Evolutionary conservation across 352 stramenopile genomes (phyloP), one percentile per base, ranked within the genome.

Genomic region (Salisapilia sapeloensis): DNA sequence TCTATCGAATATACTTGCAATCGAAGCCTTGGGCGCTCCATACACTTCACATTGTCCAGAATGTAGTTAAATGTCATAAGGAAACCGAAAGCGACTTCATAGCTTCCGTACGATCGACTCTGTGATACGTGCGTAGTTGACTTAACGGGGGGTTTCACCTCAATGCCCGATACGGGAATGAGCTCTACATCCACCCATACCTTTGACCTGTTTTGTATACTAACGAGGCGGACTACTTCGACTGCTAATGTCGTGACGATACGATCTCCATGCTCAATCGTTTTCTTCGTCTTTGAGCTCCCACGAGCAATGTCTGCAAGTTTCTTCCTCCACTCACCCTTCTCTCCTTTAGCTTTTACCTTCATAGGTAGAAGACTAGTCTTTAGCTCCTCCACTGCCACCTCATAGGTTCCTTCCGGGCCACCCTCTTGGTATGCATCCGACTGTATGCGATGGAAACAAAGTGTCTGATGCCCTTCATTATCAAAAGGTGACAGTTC

Each of bases 401-500:
- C n/a, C 14, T 44, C 46, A 22, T 70, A 72, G 2, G 58, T 77
- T 13, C 60, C 53, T 13, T 80, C 51, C 34, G 55, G 57, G 0
- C 56, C 49, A 0, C 58, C 63, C 29, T 72, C 53, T 1, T 33
- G 29, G 2, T 41, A 7, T 6, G 48, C 16, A 9, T 70, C 55
- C 9, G 42, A n/a, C n/a, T n/a, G n/a, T n/a, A n/a, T n/a, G n/a
- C n/a, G 18, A 9, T 37, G 15, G 10, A 37, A 15, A 6, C 5
- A 28, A 35, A n/a, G 7, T 7, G 9, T 44, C 17, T 70, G 50
- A 6, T 48, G 54, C 13, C 62, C 52, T 15, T 42, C 29, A 2
- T 61, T 43, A 4, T 67, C 46, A 24, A 48, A 46, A 0, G 20
- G 18, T 2, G 69, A 84, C 48, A 84, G 80, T 2, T 53, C 62